Conservation (phyloP, 108 stramenopile genomes). For the Discostella pseudostelligera region DNA sequence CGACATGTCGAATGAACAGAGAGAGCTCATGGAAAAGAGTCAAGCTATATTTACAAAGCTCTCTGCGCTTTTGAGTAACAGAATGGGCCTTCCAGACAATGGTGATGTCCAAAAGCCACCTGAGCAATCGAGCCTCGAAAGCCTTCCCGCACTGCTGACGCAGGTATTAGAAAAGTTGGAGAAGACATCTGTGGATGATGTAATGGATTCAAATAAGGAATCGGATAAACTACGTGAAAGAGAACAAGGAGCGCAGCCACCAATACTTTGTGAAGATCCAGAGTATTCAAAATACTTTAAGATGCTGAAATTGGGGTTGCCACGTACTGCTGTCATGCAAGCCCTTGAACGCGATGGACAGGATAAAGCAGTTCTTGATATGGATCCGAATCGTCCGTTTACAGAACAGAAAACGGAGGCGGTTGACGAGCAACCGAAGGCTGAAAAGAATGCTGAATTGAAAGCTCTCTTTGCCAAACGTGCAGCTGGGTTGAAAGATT, state of each 20-base stretch:
- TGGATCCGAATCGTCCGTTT: slow-evolving; percentile 50
- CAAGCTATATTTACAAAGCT: slow-evolving; percentile 27
- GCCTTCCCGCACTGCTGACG: slow-evolving; percentile 32
- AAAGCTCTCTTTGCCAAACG: slow-evolving; percentile 18
- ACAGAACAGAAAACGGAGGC: slow-evolving; percentile 20
- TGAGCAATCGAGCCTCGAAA: slow-evolving; percentile 22
- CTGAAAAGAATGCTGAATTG: slow-evolving; percentile 4
- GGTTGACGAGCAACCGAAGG: slow-evolving; percentile 3
- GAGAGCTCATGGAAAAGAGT: slow-evolving; percentile 25
- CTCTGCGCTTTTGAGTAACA: slow-evolving; percentile 26
- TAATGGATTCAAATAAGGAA: slow-evolving; percentile 7
- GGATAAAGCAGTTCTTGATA: slow-evolving; percentile 57
- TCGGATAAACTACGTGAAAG: slow-evolving; percentile 13
- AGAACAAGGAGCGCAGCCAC: slow-evolving; percentile 14
- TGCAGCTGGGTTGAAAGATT: slow-evolving; percentile 9
- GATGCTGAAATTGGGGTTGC: slow-evolving; percentile 69
- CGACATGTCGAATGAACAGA: slow-evolving; percentile 7
- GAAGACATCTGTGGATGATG: slow-evolving; percentile 1
- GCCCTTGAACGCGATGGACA: slow-evolving; percentile 69
- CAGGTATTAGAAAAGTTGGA: slow-evolving; percentile 32
- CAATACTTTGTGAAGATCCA: slow-evolving; percentile 63
- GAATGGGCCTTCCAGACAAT: slow-evolving; percentile 15
- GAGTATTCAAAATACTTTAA: slow-evolving; percentile 81
- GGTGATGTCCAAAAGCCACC: not conserved
- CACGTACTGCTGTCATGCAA: slow-evolving; percentile 62